A percentile compares a stretch with the other conserved stretches of the same genome.
phyloP scores from a whole-genome alignment of 345 rosid species.

The Eucalyptus erythrocorys region DNA sequence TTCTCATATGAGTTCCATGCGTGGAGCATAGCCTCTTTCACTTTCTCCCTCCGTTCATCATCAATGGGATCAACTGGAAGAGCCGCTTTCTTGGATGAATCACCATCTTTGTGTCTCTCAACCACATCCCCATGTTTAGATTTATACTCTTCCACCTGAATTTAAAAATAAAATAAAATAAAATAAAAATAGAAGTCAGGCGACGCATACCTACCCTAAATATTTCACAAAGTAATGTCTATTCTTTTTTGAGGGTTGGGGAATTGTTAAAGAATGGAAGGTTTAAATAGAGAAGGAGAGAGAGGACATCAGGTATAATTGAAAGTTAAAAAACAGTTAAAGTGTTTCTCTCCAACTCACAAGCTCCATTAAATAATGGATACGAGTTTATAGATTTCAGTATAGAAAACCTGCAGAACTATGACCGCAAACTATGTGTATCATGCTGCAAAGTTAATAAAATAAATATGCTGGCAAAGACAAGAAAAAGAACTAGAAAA shows the following conservation, averaged over 20 bases:
- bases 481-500: neutral
- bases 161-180: no score
- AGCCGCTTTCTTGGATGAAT: slow-evolving; percentile 1
- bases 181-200: neutral
- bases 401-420: neutral
- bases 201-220: neutral
- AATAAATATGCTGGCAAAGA: neutral
- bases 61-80: slow-evolving; percentile 51
- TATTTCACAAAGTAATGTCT: neutral
- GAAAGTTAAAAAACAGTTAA: neutral
- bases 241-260: neutral
- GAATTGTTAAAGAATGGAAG: neutral
- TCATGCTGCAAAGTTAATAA: neutral
- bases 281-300: neutral
- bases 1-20: slow-evolving; percentile 96
- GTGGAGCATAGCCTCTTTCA: slow-evolving; percentile 93
- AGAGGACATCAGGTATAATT: neutral
- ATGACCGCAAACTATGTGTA: neutral
- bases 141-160: slow-evolving; percentile 46
- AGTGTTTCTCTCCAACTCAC: neutral
- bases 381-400: neutral
- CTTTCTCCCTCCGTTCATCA: slow-evolving; percentile 66
- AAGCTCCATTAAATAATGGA: neutral
- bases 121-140: slow-evolving; percentile 8
- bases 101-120: slow-evolving; percentile 1